A percentile compares a stretch with the other conserved stretches of the same genome.
phyloP scores from a whole-genome alignment of 352 stramenopile species.

The Plasmopara viticola region DNA sequence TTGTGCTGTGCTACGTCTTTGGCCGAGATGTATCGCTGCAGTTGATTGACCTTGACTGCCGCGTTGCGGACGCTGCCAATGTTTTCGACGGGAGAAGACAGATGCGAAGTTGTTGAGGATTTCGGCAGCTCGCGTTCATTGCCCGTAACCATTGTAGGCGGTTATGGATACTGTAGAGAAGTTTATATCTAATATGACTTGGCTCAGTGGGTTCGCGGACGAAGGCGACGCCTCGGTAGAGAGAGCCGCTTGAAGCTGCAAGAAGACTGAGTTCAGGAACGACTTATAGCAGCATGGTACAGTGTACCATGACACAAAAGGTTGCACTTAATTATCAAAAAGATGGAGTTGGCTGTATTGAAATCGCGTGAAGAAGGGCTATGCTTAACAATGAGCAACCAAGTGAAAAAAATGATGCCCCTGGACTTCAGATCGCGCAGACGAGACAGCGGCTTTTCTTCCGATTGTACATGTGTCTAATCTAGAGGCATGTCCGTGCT shows the following conservation, averaged over 20 bases:
- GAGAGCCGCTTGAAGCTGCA: slow-evolving; percentile 18
- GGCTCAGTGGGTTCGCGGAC: neutral
- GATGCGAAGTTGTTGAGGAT: slow-evolving; percentile 2
- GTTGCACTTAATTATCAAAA: too few relatives aligned
- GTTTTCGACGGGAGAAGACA: slow-evolving; percentile 1
- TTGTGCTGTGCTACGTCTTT: slow-evolving; percentile 63
- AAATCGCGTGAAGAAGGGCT: too few relatives aligned
- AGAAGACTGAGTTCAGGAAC: neutral
- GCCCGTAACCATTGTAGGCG: slow-evolving; percentile 28
- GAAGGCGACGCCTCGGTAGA: slow-evolving; percentile 22
- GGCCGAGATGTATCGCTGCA: slow-evolving; percentile 55
- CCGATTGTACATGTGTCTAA: too few relatives aligned
- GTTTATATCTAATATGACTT: slow-evolving; percentile 4
- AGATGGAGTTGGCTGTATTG: too few relatives aligned
- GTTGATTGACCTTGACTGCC: slow-evolving; percentile 12
- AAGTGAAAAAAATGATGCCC: too few relatives aligned
- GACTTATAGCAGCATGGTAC: too few relatives aligned
- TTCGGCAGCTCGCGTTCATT: slow-evolving; percentile 23
- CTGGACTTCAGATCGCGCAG: too few relatives aligned
- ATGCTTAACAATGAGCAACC: too few relatives aligned
- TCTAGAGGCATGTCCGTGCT: too few relatives aligned
- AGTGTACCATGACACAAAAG: too few relatives aligned
- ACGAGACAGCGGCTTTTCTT: too few relatives aligned
- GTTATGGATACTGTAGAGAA: neutral
- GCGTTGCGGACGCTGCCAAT: slow-evolving; percentile 10